Evolutionary conservation across 352 stramenopile species (phyloP).

Genomic region (Nothophytophthora sp.): DNA sequence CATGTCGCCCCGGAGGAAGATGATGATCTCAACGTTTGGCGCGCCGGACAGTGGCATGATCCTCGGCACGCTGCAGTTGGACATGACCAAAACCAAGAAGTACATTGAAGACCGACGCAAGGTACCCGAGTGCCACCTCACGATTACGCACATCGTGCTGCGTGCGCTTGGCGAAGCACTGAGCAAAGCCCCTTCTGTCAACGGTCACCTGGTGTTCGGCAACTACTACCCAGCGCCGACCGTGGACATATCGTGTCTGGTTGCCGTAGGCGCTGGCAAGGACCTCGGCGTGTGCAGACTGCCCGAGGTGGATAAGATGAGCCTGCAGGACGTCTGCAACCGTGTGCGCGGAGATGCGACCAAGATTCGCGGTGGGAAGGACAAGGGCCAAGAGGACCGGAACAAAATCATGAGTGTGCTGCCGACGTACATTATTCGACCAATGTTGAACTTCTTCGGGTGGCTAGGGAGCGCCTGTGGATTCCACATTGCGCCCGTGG

Average conservation of each 20-base stretch:
- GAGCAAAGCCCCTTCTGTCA: constrained; percentile 54
- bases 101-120: constrained; percentile 64
- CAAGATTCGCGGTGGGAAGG: constrained; percentile 57
- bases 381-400: constrained; percentile 58
- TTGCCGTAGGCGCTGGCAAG: constrained; percentile 57
- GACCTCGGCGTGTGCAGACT: constrained; percentile 62
- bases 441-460: constrained; percentile 54
- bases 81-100: constrained; percentile 60
- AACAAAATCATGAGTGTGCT: constrained; percentile 66
- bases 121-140: constrained; percentile 50
- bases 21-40: constrained; percentile 71
- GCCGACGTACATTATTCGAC: constrained; percentile 57
- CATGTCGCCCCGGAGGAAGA: constrained; percentile 63
- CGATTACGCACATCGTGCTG: constrained; percentile 71
- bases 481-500: constrained; percentile 49
- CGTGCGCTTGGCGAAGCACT: constrained; percentile 55
- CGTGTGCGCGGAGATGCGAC: constrained; percentile 46
- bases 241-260: constrained; percentile 68
- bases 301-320: constrained; percentile 52
- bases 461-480: constrained; percentile 66
- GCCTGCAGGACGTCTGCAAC: constrained; percentile 46
- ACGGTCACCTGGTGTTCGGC: constrained; percentile 73
- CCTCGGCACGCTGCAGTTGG: constrained; percentile 63
- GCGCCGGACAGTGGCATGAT: constrained; percentile 67
- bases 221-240: constrained; percentile 67